A percentile compares a stretch with the other conserved stretches of the same genome.
phyloP scores from a whole-genome alignment of 768 basidiomycete species.

The Boletus insuetus region DNA sequence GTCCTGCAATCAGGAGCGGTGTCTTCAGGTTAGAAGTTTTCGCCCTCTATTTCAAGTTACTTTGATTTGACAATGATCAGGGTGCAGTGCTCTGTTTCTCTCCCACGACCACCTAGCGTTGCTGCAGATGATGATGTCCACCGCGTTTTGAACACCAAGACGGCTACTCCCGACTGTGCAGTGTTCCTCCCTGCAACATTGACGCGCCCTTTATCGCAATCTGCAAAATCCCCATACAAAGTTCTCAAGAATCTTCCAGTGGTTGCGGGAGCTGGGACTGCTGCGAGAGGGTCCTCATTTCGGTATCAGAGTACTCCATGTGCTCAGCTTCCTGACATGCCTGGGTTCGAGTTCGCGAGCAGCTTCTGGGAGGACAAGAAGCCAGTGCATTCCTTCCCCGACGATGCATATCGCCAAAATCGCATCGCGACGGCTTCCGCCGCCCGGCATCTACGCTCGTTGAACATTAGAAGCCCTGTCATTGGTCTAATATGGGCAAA shows the following conservation, averaged over 20 bases:
- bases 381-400: slow-evolving; percentile 44
- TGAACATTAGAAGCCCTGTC: slow-evolving; percentile 44
- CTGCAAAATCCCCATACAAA: slow-evolving; percentile 47
- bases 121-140: slow-evolving; percentile 29
- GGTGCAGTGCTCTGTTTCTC: slow-evolving; percentile 45
- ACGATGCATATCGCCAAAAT: slow-evolving; percentile 57
- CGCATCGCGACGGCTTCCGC: slow-evolving; percentile 52
- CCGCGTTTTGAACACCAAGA: slow-evolving; percentile 45
- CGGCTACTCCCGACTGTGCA: slow-evolving; percentile 48
- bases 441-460: slow-evolving; percentile 48
- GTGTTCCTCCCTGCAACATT: slow-evolving; percentile 42
- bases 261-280: slow-evolving; percentile 36
- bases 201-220: slow-evolving; percentile 41
- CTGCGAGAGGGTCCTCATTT: slow-evolving; percentile 45
- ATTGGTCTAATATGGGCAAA: slow-evolving; percentile 56
- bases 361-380: slow-evolving; percentile 64
- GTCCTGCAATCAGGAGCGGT: slow-evolving; percentile 41
- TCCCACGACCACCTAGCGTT: slow-evolving; percentile 42
- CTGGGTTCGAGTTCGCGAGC: slow-evolving; percentile 52
- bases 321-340: slow-evolving; percentile 42
- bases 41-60: not conserved
- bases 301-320: slow-evolving; percentile 51
- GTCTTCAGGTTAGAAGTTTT: slow-evolving; percentile 39
- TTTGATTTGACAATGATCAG: slow-evolving; percentile 27
- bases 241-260: slow-evolving; percentile 40